Base-by-base conservation (phyloP, 805 yeast species). In the Metschnikowia arizonensis region DNA sequence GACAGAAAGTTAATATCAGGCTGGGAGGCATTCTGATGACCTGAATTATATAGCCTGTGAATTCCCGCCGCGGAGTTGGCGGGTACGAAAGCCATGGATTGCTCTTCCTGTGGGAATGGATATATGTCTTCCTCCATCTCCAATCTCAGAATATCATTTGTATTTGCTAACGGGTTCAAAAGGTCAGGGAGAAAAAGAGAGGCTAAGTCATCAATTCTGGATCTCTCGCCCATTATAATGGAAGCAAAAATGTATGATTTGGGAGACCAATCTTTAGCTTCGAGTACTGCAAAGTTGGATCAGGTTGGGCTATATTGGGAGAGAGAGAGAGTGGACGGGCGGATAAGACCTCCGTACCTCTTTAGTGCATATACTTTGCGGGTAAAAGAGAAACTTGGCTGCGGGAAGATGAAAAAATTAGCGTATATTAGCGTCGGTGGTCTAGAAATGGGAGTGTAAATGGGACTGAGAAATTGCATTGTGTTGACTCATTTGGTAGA, bases 161-260 rank as follows among this genome's bases (percentile, higher is more conserved):
- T 17, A 25, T 39, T 39, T 15, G 42, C 42, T 25, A 54, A 45
- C 25, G 49, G 59, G 41, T 66, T 67, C 21, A 69, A 57, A 31
- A 67, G 62, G 45, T 69, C 74, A 2, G 73, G 74, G 25, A 71
- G 56, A 40, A 71, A 71, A 34, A 71, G 58, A 33, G 73, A 62
- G 37, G 74, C 66, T 18, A 71, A 58, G 52, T 71, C 76, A 47
- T 71, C 74, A 42, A 66, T 57, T 33, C 60, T 50, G 24, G 59
- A 60, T 49, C 62, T 54, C 18, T 49, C 47, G 15, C 29, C 30
- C 55, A 51, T 49, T 21, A 21, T 37, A 31, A 21, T 37, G 33
- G 36, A 21, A n/a, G 25, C 26, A 33, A 9, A 11, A 18, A 8
- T n/a, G 6, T 12, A 12, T 19, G 11, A 14, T n/a, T 19, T 8